Conservation (phyloP, 768 basidiomycete species). For the Serendipita sp. region DNA sequence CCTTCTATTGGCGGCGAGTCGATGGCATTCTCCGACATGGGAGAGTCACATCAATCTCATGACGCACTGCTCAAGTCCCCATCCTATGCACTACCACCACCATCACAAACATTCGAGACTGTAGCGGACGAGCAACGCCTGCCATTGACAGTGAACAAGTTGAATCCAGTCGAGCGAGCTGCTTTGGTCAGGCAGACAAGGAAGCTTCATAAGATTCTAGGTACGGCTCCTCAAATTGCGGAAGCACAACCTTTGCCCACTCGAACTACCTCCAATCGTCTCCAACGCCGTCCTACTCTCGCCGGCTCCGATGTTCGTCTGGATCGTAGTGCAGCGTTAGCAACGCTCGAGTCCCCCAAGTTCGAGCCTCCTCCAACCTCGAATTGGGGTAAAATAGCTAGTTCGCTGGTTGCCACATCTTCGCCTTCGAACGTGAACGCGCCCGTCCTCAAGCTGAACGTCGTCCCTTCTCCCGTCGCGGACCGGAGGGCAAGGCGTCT, state of each 20-base stretch:
- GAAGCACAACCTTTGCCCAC: neutral
- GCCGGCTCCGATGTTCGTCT: neutral
- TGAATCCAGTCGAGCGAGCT: neutral
- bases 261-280: neutral
- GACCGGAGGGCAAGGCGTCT: neutral
- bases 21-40: neutral
- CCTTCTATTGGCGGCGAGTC: neutral
- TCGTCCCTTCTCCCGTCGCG: neutral
- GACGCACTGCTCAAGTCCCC: neutral
- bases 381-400: slow-evolving; percentile 2
- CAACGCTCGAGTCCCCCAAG: neutral
- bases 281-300: neutral
- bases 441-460: neutral
- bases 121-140: neutral
- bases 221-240: neutral
- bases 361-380: neutral
- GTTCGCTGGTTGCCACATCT: neutral
- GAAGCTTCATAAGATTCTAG: neutral
- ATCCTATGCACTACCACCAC: neutral
- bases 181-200: slow-evolving; percentile 1
- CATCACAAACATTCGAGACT: no score
- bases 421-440: neutral
- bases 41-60: neutral
- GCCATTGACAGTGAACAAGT: neutral
- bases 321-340: neutral